Evolutionary conservation across 768 basidiomycete species (phyloP).

Genomic region (Tricholoma matsutake): DNA sequence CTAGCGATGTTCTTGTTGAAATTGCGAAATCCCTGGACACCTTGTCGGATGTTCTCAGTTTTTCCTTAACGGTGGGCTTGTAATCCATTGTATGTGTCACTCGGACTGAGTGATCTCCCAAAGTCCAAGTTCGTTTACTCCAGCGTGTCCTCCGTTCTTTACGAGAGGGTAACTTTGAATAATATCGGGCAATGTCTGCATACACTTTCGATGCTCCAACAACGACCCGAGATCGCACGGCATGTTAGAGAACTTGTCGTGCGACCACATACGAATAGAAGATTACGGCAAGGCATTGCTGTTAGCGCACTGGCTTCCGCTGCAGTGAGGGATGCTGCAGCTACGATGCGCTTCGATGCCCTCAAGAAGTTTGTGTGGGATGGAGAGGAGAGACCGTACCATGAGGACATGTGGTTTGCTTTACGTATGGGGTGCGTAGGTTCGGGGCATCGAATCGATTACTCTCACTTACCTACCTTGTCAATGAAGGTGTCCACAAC

Average conservation of each 20-base stretch:
- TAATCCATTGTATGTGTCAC: not conserved
- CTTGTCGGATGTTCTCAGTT: constrained; percentile 52
- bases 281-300: constrained; percentile 19
- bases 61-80: constrained; percentile 56
- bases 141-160: constrained; percentile 55
- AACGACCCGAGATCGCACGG: constrained; percentile 54
- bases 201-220: constrained; percentile 64
- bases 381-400: constrained; percentile 60
- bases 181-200: constrained; percentile 55
- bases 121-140: constrained; percentile 57
- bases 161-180: constrained; percentile 52
- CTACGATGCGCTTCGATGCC: constrained; percentile 52
- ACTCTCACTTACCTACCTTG: constrained; percentile 7
- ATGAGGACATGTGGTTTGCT: constrained; percentile 79
- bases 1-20: constrained; percentile 66
- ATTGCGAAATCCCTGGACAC: constrained; percentile 53
- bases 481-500: constrained; percentile 54
- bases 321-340: constrained; percentile 49
- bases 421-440: constrained; percentile 57
- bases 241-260: constrained; percentile 63
- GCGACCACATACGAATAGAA: constrained; percentile 32
- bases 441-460: not conserved
- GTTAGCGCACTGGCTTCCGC: constrained; percentile 44
- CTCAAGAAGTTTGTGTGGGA: constrained; percentile 70
- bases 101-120: not conserved